A percentile compares a stretch with the other conserved stretches of the same genome.
phyloP scores from a whole-genome alignment of 2,329 filamentous ascomycete genomes.

The Botrytis squamosa region DNA sequence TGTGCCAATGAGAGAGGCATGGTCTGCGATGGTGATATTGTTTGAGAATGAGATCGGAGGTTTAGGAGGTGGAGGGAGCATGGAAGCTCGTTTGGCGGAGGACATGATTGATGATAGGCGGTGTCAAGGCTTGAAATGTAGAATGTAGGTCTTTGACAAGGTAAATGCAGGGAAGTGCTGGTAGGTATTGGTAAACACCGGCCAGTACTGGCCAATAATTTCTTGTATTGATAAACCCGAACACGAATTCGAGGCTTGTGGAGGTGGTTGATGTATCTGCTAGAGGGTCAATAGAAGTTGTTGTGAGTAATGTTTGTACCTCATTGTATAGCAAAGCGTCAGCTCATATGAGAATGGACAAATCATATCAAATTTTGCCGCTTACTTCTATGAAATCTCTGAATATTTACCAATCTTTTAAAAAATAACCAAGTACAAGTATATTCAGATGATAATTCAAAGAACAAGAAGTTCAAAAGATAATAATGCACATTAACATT shows the following conservation, averaged over 20 bases:
- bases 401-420: neutral
- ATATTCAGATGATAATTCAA: neutral
- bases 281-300: conserved; percentile 20
- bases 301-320: conserved; percentile 17
- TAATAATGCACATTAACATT: neutral
- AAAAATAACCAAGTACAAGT: neutral
- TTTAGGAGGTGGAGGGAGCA: conserved; percentile 52
- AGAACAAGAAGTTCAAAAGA: neutral
- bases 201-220: neutral
- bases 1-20: conserved; percentile 64
- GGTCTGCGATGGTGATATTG: conserved; percentile 60
- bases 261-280: conserved; percentile 8
- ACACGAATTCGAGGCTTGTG: conserved; percentile 6
- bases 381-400: conserved; percentile 25
- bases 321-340: conserved; percentile 12
- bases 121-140: neutral
- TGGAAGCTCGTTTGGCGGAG: conserved; percentile 47
- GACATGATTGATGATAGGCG: conserved; percentile 33
- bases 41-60: conserved; percentile 61
- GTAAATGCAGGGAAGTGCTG: neutral
- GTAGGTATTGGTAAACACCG: neutral
- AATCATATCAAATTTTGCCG: conserved; percentile 26
- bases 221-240: conserved; percentile 1
- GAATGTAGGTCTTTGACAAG: neutral
- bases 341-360: conserved; percentile 27